These are phyloP conservation scores for Cystoderma amianthinum DNA, from an alignment of 768 basidiomycete genomes.

Conservation along the genomic window DNA sequence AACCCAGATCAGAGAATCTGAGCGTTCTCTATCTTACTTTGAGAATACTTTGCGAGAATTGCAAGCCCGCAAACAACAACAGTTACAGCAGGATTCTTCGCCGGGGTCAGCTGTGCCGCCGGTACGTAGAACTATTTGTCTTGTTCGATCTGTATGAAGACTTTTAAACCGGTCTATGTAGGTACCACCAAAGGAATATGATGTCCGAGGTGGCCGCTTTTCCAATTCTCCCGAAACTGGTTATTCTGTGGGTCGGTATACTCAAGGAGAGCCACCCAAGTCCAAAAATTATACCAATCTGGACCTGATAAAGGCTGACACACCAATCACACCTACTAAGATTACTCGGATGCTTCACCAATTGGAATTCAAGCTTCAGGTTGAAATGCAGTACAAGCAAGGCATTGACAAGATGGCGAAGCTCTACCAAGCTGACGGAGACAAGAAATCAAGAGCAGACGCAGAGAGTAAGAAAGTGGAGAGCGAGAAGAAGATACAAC, in stretches of 20 bases:
- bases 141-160: slow-evolving; percentile 12
- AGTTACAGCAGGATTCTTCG: slow-evolving; percentile 50
- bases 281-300: slow-evolving; percentile 74
- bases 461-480: slow-evolving; percentile 92
- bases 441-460: slow-evolving; percentile 91
- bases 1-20: slow-evolving; percentile 81
- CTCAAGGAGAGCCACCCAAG: slow-evolving; percentile 33
- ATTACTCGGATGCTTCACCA: slow-evolving; percentile 98
- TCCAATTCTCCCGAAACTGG: slow-evolving; percentile 32
- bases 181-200: slow-evolving; percentile 49
- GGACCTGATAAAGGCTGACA: slow-evolving; percentile 96
- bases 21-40: slow-evolving; percentile 80
- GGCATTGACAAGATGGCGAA: slow-evolving; percentile 99
- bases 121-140: slow-evolving; percentile 17
- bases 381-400: slow-evolving; percentile 96
- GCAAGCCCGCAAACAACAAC: slow-evolving; percentile 66
- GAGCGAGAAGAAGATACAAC: slow-evolving; percentile 93
- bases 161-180: slow-evolving; percentile 22
- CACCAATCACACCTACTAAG: slow-evolving; percentile 91
- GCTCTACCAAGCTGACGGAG: slow-evolving; percentile 92
- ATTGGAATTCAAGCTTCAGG: slow-evolving; percentile 97
- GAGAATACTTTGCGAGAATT: slow-evolving; percentile 81
- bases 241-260: slow-evolving; percentile 23
- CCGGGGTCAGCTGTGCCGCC: slow-evolving; percentile 35
- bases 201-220: slow-evolving; percentile 29